Base-by-base conservation (phyloP, 2,329 filamentous ascomycete species). In the Aspergillus calidoustus region DNA sequence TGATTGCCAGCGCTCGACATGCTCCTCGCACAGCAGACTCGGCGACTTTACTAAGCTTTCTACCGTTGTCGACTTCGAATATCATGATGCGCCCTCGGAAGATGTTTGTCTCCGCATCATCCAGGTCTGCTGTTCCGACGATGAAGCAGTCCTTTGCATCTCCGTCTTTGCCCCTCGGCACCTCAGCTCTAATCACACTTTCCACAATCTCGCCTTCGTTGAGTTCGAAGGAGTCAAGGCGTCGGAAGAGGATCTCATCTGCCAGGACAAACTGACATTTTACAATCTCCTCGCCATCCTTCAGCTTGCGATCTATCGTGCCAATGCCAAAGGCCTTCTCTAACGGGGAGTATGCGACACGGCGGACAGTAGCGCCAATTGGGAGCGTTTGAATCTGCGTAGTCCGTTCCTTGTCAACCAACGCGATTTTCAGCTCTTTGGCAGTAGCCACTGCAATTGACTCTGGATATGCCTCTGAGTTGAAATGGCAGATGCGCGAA, bases 261-360 rank as follows among this genome's bases (percentile, higher is more conserved):
- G 96, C 93, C 1, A 99, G 85, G 70, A 90, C 90, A 72, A 99
- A 91, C n/a, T 89, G 88, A 69, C 91, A 94, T 9, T 86, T 85
- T 13, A 97, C 84, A 3, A 89, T 77, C 75, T 99, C 95, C 66
- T 88, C 87, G 15, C 90, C 91, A 8, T 86, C 80, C 11, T 84
- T 78, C 0, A 97, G 78, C 56, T 90, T 87, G 17, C 93, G 87
- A 64, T 89, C 88, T 62, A 98, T 91, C 30, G 91, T 95, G 1
- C 93, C 94, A 3, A 98, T 83, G 1, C 90, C 94, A 74, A 98
- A 98, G 0, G 90, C 89, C 72, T 90, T 90, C 57, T 95, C 85
- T 1, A 82, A 84, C 0, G 90, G 83, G 1, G 92, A 95, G 75
- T 98, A 97, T 3, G 93, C 91, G 58, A 98, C 88, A 34, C 94